A percentile compares a stretch with the other conserved stretches of the same genome.
Conservation (phyloP, 441 rosid genomes). For the Metrosideros polymorpha region DNA sequence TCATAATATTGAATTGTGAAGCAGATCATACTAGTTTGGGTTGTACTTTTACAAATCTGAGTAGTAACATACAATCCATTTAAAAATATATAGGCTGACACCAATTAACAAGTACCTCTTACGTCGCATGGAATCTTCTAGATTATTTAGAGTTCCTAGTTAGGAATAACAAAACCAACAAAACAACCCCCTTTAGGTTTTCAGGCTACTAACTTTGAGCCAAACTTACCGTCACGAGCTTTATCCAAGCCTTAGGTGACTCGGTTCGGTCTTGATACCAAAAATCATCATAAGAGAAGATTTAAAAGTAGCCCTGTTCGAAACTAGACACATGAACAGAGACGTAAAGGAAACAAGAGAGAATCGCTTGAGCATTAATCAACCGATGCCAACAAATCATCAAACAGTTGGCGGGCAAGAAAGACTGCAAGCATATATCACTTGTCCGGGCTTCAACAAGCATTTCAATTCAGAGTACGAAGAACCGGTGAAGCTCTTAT, state of each 20-base stretch:
- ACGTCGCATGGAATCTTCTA: not conserved
- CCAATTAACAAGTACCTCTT: not conserved
- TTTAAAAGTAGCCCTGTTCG: not conserved
- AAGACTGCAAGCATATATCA: not conserved
- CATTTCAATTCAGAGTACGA: not conserved
- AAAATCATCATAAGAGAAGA: not conserved
- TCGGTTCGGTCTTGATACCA: not conserved
- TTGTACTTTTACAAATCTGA: not conserved
- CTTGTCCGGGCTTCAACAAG: not conserved
- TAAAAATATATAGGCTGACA: not conserved
- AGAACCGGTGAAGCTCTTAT: not conserved
- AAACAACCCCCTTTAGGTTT: not conserved
- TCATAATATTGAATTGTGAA: not conserved
- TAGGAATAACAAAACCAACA: not conserved
- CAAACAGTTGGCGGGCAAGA: not conserved
- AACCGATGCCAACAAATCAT: not conserved
- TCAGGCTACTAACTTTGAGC: not conserved
- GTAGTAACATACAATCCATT: not conserved
- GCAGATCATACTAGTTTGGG: not conserved
- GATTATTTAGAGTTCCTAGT: not conserved
- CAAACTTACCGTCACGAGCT: not conserved
- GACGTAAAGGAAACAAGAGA: not conserved
- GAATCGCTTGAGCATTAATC: not conserved
- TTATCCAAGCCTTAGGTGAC: not conserved
- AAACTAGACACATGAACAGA: not conserved